Evolutionary conservation across 2,329 filamentous ascomycete species (phyloP), one percentile per base, ranked within the genome.

Genomic region (Knufia petricola): DNA sequence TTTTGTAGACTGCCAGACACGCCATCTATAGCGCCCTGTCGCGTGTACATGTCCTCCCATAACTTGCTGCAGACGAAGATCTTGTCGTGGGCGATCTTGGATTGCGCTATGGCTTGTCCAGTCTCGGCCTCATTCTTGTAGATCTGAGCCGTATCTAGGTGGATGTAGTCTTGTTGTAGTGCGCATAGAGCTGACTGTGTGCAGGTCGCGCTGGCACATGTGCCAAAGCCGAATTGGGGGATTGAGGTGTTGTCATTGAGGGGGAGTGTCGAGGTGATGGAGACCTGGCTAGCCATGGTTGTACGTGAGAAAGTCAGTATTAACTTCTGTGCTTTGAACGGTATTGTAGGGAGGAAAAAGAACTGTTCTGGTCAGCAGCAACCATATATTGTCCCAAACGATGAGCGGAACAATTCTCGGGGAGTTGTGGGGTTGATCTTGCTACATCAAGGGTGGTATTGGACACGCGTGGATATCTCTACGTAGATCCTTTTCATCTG

Each of bases 21-120:
- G 30, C 76, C 80, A 59, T 83, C 70, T 66, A 84, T 81, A 4
- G 80, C 80, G 19, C 38, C 46, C 12, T 47, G 44, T 4, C 51
- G 53, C 12, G 76, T 77, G 65, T 83, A 81, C 36, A 84, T 89
- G 42, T 84, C 87, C 60, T 81, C 83, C 85, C 87, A 94, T 31
- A 89, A 76, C 75, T 94, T 94, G 60, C 81, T 86, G 50, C 86
- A 85, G 28, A 86, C 64, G 61, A 82, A 87, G 39, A 88, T 59
- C 8, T 84, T 71, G 13, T 71, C 64, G 19, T 79, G 74, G 3
- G 71, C 65, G 7, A 86, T 55, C 0, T 70, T 70, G 2, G 76
- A 79, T 49, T 74, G 61, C 20, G 67, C 66, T 17, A 86, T 64
- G 1, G 83, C 82, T 42, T 75, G 67, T 2, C 82, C 80, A 38